Evolutionary conservation across 2,329 filamentous ascomycete species (phyloP).

Genomic region (Phoma herbarum): DNA sequence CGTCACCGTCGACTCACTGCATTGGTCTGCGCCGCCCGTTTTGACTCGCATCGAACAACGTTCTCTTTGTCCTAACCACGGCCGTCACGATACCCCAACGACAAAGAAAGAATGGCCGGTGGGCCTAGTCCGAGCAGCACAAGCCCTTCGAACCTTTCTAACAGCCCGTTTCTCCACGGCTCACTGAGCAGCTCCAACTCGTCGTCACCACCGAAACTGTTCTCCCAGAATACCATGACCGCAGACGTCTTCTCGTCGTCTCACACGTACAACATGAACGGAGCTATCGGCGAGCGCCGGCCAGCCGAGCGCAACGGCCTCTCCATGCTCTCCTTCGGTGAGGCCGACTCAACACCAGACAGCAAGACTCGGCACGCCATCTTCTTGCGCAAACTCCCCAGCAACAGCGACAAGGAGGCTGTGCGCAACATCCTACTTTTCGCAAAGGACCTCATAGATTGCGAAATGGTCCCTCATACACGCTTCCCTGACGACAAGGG

Average conservation of each 20-base stretch:
- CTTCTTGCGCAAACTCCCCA: slow-evolving; percentile 67
- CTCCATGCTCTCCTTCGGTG: slow-evolving; percentile 48
- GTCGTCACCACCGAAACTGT: slow-evolving; percentile 51
- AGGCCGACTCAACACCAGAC: slow-evolving; percentile 41
- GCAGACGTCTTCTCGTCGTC: slow-evolving; percentile 53
- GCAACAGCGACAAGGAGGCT: slow-evolving; percentile 65
- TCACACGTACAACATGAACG: slow-evolving; percentile 51
- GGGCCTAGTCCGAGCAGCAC: slow-evolving; percentile 54
- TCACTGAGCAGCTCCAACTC: slow-evolving; percentile 53
- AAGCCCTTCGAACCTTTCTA: slow-evolving; percentile 52
- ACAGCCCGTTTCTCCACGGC: slow-evolving; percentile 51
- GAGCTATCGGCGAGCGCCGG: slow-evolving; percentile 54
- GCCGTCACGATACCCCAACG: slow-evolving; percentile 37
- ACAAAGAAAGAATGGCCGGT: slow-evolving; percentile 53
- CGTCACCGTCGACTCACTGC: slow-evolving; percentile 23
- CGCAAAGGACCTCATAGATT: slow-evolving; percentile 68
- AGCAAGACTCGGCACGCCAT: slow-evolving; percentile 51
- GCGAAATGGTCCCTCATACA: slow-evolving; percentile 62
- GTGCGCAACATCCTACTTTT: slow-evolving; percentile 72
- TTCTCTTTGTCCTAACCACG: slow-evolving; percentile 49
- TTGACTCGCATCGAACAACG: slow-evolving; percentile 24
- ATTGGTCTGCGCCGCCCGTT: slow-evolving; percentile 32
- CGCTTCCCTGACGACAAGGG: slow-evolving; percentile 65
- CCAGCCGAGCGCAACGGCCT: slow-evolving; percentile 48
- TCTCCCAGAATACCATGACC: slow-evolving; percentile 50